Evolutionary conservation across 169 alveolate genomes (phyloP).

Genomic region (Plasmodium billcollinsi): DNA sequence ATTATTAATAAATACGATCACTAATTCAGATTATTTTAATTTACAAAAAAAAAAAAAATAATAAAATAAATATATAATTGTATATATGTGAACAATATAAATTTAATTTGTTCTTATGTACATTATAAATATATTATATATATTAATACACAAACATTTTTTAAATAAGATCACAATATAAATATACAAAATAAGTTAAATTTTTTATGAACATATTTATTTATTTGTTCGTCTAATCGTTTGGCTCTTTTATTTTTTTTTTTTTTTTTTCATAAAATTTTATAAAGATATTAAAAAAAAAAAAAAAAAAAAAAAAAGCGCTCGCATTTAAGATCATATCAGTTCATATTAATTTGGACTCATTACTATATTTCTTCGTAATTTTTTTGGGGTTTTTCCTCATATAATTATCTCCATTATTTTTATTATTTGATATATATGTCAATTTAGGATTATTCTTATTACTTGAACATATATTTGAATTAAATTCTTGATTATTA

Average conservation of each 20-base stretch:
- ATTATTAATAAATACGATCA: too few species aligned
- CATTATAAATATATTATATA: too few species aligned
- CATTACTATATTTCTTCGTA: not conserved
- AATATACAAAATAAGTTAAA: too few species aligned
- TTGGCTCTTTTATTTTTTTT: not conserved
- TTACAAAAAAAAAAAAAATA: too few species aligned
- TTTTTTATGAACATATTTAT: too few species aligned
- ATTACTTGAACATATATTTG: not conserved
- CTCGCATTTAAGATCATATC: not conserved
- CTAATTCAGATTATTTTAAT: too few species aligned
- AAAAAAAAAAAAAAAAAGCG: too few species aligned
- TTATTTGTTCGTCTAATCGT: too few species aligned
- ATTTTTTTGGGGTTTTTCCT: slow-evolving; percentile 4
- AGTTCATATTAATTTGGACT: not conserved
- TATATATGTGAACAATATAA: not conserved
- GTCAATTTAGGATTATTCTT: slow-evolving; percentile 8
- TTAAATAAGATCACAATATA: too few species aligned
- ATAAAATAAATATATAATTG: too few species aligned
- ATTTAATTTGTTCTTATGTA: not conserved
- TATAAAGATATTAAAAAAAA: not conserved
- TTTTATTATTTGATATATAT: slow-evolving; percentile 1
- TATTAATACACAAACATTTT: too few species aligned
- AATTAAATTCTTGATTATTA: slow-evolving; percentile 1
- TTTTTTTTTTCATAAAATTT: not conserved
- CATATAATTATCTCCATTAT: not conserved